Percentiles rank a stretch among this genome's conserved stretches.
Evolutionary conservation across 2,329 filamentous ascomycete species (phyloP).

Genomic region (Knufia petricola): DNA sequence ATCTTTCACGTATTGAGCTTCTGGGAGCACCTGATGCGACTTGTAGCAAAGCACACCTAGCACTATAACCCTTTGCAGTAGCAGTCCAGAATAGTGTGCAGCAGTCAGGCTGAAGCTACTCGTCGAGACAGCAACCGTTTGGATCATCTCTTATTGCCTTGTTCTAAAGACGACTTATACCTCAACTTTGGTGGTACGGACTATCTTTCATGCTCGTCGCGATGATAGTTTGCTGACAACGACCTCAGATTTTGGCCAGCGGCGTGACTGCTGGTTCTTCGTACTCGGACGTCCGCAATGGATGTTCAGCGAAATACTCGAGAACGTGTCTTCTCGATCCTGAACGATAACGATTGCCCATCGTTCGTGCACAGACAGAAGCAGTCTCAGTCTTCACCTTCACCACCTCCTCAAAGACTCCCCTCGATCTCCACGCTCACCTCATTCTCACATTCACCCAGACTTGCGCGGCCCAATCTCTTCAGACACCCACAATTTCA

Average conservation of each 20-base stretch:
- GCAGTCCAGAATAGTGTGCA: too few relatives aligned
- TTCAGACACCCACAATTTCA: constrained; percentile 16
- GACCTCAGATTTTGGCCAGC: constrained; percentile 17
- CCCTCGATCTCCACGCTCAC: constrained; percentile 10
- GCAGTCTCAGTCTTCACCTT: constrained; percentile 16
- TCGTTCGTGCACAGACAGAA: constrained; percentile 35
- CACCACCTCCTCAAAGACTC: constrained; percentile 7
- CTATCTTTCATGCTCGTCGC: not conserved
- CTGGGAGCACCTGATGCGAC: too few relatives aligned
- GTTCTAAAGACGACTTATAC: not conserved
- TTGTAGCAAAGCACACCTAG: too few relatives aligned
- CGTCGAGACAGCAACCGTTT: not conserved
- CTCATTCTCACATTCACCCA: constrained; percentile 14
- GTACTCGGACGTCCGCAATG: constrained; percentile 21
- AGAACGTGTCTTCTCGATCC: constrained; percentile 30
- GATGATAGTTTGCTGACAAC: not conserved
- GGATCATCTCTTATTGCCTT: not conserved
- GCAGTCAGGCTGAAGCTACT: not conserved
- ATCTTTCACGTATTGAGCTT: too few relatives aligned
- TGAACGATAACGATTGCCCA: constrained; percentile 40
- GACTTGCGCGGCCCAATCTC: constrained; percentile 17
- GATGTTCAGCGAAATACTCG: constrained; percentile 22
- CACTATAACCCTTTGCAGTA: too few relatives aligned
- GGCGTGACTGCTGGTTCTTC: constrained; percentile 18
- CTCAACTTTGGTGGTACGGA: not conserved